A percentile compares a stretch with the other conserved stretches of the same genome.
Conservation (phyloP, 2,329 filamentous ascomycete genomes). For the Furcasterigmium furcatum region DNA sequence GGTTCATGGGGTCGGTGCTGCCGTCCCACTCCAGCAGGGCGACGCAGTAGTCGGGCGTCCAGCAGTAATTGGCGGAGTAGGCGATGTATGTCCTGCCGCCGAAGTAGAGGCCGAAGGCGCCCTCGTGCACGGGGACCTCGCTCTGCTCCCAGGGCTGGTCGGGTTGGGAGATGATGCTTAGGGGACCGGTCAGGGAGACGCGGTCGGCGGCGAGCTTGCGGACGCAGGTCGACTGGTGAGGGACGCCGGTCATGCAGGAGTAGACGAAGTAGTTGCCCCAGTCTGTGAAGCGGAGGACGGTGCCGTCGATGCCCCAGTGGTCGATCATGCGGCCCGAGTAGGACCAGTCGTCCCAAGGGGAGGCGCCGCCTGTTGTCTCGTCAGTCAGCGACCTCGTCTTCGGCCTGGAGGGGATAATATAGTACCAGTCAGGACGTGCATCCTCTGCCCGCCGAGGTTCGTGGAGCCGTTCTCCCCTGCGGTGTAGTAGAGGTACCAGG, state of each 20-base stretch:
- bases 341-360: conserved; percentile 47
- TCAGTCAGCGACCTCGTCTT: not conserved
- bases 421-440: conserved; percentile 50
- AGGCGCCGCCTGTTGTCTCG: conserved; percentile 36
- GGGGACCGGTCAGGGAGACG: conserved; percentile 35
- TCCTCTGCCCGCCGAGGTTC: conserved; percentile 45
- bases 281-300: conserved; percentile 43
- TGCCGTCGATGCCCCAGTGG: conserved; percentile 52
- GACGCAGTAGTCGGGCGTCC: conserved; percentile 50
- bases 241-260: conserved; percentile 44
- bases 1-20: conserved; percentile 38
- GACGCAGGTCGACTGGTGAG: conserved; percentile 32
- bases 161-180: conserved; percentile 47
- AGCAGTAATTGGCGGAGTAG: conserved; percentile 55
- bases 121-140: conserved; percentile 51
- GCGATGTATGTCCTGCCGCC: conserved; percentile 48
- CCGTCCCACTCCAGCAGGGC: conserved; percentile 52
- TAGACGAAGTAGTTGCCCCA: conserved; percentile 50
- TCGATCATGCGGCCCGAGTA: conserved; percentile 43
- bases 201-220: conserved; percentile 35
- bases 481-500: conserved; percentile 56
- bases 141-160: conserved; percentile 47
- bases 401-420: no score
- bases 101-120: conserved; percentile 49
- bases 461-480: conserved; percentile 33